phyloP scores from a whole-genome alignment of 441 rosid genomes.

The Brassica balearica region DNA sequence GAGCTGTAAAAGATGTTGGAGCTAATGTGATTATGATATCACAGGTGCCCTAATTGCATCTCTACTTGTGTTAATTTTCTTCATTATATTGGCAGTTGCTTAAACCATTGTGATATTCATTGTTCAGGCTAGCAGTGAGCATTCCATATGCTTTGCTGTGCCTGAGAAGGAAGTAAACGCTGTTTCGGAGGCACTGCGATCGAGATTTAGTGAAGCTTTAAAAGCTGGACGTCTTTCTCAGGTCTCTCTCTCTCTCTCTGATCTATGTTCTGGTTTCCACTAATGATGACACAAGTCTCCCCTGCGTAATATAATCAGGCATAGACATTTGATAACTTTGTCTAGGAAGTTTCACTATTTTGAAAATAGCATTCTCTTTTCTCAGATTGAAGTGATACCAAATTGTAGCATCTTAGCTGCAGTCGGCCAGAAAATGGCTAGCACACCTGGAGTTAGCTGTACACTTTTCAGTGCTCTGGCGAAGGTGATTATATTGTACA shows the following conservation, averaged over 20 bases:
- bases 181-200: conserved; percentile 80
- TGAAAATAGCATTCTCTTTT: conserved; percentile 21
- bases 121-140: conserved; percentile 93
- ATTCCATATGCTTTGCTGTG: conserved; percentile 96
- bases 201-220: conserved; percentile 85
- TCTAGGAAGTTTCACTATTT: conserved; percentile 10
- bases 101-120: conserved; percentile 36
- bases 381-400: conserved; percentile 75
- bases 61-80: conserved; percentile 20
- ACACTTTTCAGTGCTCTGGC: conserved; percentile 92
- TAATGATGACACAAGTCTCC: not conserved
- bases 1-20: conserved; percentile 93
- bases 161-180: conserved; percentile 94
- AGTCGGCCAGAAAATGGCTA: conserved; percentile 98
- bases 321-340: not conserved
- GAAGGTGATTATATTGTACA: conserved; percentile 56
- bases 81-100: conserved; percentile 32
- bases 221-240: conserved; percentile 95
- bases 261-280: conserved; percentile 5
- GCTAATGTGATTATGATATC: conserved; percentile 98
- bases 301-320: not conserved
- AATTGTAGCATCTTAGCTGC: conserved; percentile 93
- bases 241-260: conserved; percentile 51
- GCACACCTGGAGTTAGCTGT: conserved; percentile 95
- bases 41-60: conserved; percentile 54